Conservation (phyloP, 169 alveolate species). For the Neospora caninum region DNA sequence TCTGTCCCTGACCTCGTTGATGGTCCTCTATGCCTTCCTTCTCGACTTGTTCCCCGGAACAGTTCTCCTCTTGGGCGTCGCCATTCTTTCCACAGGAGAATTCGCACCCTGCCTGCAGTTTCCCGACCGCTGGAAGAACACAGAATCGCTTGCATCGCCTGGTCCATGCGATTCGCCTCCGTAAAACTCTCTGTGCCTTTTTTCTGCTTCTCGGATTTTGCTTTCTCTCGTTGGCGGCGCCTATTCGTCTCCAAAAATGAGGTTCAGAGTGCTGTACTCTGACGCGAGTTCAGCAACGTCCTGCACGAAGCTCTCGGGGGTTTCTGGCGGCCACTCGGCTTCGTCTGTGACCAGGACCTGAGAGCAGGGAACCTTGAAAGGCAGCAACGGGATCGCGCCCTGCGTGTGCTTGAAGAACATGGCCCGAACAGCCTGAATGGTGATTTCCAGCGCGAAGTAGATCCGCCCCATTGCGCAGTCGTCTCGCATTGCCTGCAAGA, state of each 20-base stretch:
- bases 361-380: constrained; percentile 10
- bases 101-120: too few species aligned
- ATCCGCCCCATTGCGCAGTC: constrained; percentile 24
- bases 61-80: too few species aligned
- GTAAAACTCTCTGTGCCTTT: too few species aligned
- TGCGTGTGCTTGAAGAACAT: constrained; percentile 31
- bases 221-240: not conserved
- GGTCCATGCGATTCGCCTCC: too few species aligned
- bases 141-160: too few species aligned
- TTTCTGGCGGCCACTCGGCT: not conserved
- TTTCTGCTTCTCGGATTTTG: too few species aligned
- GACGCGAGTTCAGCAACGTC: constrained; percentile 1
- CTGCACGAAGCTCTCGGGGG: constrained; percentile 8
- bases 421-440: constrained; percentile 31
- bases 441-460: constrained; percentile 21
- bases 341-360: not conserved
- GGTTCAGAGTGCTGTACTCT: not conserved
- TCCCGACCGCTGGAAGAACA: too few species aligned
- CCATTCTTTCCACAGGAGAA: too few species aligned
- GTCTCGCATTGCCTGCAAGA: not conserved
- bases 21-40: too few species aligned
- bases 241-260: not conserved
- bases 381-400: not conserved
- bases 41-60: too few species aligned
- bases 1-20: too few species aligned